These are phyloP conservation scores for Heritiera littoralis DNA, from an alignment of 345 rosid genomes.

Conservation along the genomic window DNA sequence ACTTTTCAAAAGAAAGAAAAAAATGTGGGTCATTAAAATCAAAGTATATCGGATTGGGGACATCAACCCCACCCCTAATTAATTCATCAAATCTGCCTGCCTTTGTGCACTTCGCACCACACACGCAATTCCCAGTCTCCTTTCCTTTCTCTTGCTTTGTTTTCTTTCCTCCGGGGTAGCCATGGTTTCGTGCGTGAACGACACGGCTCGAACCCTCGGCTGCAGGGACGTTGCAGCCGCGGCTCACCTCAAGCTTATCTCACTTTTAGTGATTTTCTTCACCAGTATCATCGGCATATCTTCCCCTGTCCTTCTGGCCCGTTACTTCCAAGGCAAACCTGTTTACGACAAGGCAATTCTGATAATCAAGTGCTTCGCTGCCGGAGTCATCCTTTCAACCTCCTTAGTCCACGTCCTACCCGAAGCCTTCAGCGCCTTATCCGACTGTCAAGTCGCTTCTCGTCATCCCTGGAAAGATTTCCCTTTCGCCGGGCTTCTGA, in stretches of 20 bases:
- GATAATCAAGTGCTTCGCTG: conserved; percentile 86
- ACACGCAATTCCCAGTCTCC: background rate
- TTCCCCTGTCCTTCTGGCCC: conserved; percentile 68
- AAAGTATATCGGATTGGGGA: no score
- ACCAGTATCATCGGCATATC: conserved; percentile 76
- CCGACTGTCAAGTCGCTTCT: conserved; percentile 75
- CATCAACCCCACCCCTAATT: background rate
- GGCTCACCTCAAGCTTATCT: conserved; percentile 63
- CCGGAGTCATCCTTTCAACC: conserved; percentile 94
- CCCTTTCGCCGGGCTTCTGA: conserved; percentile 81
- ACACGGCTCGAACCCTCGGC: conserved; percentile 47
- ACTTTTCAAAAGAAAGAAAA: background rate
- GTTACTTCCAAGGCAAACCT: conserved; percentile 75
- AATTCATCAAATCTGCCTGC: background rate
- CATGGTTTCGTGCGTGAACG: conserved; percentile 57
- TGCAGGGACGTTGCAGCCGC: conserved; percentile 73
- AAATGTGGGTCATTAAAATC: no score
- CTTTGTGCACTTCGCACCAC: background rate
- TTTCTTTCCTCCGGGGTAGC: background rate
- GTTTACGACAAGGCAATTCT: conserved; percentile 70
- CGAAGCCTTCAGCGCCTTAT: conserved; percentile 71
- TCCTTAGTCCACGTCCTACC: conserved; percentile 93
- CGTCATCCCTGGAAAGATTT: conserved; percentile 86
- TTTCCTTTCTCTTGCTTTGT: background rate
- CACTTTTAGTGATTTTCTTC: conserved; percentile 62